A percentile compares a stretch with the other conserved stretches of the same genome.
Conservation (phyloP, 805 yeast genomes). For the Cyberlindnera xishuangbannaensis region DNA sequence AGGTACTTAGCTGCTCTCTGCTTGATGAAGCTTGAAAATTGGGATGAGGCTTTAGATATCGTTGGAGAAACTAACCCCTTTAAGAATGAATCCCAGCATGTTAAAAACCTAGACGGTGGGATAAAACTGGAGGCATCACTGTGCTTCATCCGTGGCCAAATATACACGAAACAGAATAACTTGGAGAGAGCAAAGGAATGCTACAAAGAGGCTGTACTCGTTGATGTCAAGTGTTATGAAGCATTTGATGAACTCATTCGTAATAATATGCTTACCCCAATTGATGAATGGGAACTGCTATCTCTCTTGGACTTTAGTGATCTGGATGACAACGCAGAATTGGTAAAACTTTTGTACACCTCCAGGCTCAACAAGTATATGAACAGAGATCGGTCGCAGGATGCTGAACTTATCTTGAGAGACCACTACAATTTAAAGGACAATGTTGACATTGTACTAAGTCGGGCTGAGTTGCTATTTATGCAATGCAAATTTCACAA, state of each 20-base stretch:
- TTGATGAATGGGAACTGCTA: conserved; percentile 82
- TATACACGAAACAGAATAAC: conserved; percentile 77
- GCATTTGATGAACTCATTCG: conserved; percentile 77
- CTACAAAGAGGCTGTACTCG: conserved; percentile 76
- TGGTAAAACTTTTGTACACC: conserved; percentile 71
- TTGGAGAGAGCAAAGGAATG: conserved; percentile 83
- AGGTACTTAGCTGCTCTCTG: conserved; percentile 76
- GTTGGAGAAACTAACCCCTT: conserved; percentile 83
- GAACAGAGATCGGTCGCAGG: conserved; percentile 51
- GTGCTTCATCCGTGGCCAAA: conserved; percentile 78
- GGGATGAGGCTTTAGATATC: conserved; percentile 86
- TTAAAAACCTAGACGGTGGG: conserved; percentile 67
- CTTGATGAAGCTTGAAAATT: conserved; percentile 60
- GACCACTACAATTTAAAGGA: conserved; percentile 69
- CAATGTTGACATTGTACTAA: conserved; percentile 63
- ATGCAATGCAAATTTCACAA: conserved; percentile 74
- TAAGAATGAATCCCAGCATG: conserved; percentile 31
- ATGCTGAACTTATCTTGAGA: conserved; percentile 56
- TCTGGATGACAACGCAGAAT: conserved; percentile 73
- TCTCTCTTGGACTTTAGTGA: conserved; percentile 59
- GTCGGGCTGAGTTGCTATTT: conserved; percentile 64
- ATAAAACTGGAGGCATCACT: conserved; percentile 82
- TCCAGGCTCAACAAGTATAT: conserved; percentile 70
- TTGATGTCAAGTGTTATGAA: conserved; percentile 89
- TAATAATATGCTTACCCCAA: conserved; percentile 71